These are phyloP conservation scores for Luvunga scandens DNA, from an alignment of 345 rosid species.

Conservation along the genomic window DNA sequence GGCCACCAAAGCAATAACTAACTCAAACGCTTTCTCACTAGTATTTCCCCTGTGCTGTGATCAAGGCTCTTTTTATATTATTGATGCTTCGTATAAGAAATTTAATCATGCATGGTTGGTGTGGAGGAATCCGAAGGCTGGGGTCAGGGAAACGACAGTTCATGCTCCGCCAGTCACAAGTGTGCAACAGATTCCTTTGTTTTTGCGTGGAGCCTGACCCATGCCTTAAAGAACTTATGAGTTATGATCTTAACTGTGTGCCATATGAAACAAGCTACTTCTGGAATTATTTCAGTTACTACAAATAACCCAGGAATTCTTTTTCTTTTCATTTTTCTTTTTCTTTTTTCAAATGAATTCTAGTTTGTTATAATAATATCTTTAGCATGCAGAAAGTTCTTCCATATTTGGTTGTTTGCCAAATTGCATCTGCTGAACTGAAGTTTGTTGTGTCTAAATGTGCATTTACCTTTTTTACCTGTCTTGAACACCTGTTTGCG, in stretches of 20 bases:
- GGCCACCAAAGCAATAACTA: neutral
- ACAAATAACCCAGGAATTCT: neutral
- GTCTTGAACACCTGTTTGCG: neutral
- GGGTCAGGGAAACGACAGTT: too few relatives aligned
- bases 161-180: neutral
- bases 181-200: neutral
- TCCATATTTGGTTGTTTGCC: neutral
- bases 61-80: neutral
- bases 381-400: neutral
- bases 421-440: neutral
- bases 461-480: neutral
- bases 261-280: neutral
- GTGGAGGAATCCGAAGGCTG: neutral
- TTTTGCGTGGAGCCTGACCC: neutral
- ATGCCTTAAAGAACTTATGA: neutral
- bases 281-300: neutral
- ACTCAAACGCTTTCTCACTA: neutral
- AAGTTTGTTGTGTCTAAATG: neutral
- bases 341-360: neutral
- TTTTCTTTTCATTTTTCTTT: neutral
- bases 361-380: neutral
- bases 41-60: neutral
- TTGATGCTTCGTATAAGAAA: neutral
- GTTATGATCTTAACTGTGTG: neutral
- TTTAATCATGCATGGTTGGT: neutral